phyloP scores from a whole-genome alignment of 176 grass and related monocot genomes.

The Elymus sibiricus region DNA sequence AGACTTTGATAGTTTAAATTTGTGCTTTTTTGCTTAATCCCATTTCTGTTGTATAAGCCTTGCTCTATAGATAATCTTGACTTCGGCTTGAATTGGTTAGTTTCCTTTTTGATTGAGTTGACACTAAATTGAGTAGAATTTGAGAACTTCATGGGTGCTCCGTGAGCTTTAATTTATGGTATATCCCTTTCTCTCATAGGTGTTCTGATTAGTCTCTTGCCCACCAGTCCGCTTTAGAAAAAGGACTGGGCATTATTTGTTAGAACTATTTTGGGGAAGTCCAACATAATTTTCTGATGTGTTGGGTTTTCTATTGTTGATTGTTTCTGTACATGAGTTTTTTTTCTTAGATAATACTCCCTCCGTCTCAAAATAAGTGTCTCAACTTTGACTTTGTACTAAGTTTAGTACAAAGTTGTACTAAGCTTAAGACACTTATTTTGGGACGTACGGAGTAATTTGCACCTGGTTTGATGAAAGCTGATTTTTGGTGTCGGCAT shows the following conservation, averaged over 20 bases:
- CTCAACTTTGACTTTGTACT: no score
- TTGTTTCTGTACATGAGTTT: neutral
- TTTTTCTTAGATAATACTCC: neutral
- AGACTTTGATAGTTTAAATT: no score
- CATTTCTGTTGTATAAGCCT: no score
- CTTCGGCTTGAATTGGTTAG: no score
- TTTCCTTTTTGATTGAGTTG: no score
- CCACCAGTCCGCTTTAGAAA: neutral
- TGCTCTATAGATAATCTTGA: no score
- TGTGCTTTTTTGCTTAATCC: no score
- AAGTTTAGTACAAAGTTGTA: no score
- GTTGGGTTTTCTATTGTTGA: neutral
- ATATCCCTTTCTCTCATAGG: neutral
- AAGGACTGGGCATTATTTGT: neutral
- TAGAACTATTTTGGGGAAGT: conserved; percentile 1
- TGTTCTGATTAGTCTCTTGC: neutral
- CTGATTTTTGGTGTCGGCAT: neutral
- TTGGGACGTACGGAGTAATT: neutral
- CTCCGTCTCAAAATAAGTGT: no score
- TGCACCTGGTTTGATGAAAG: neutral
- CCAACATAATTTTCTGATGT: neutral
- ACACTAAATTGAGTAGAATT: no score
- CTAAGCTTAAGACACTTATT: no score
- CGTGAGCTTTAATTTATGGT: neutral
- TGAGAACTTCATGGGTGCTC: no score